A percentile compares a stretch with the other conserved stretches of the same genome.
Evolutionary conservation across 306 rosid genomes (phyloP).

Genomic region (Gillenia trifoliata): DNA sequence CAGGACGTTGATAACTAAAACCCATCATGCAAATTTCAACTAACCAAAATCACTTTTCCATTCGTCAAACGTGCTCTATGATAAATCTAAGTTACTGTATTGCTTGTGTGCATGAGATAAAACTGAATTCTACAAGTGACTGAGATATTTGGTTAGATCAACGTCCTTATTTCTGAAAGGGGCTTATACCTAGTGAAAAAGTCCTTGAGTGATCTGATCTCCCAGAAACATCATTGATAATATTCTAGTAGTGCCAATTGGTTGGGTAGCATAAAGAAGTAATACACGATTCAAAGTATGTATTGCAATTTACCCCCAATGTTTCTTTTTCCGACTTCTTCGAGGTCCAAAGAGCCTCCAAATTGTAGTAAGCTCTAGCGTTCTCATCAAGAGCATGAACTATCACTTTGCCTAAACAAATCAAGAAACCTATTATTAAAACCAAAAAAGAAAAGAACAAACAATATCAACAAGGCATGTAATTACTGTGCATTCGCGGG

Average conservation of each 20-base stretch:
- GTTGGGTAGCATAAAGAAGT: neutral
- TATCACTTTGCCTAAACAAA: conserved; percentile 67
- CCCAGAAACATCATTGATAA: neutral
- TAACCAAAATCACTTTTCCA: neutral
- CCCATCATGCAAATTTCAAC: neutral
- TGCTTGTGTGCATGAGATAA: neutral
- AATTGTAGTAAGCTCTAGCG: conserved; percentile 87
- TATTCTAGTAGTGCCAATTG: neutral
- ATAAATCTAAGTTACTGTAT: neutral
- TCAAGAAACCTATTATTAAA: neutral
- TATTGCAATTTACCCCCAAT: conserved; percentile 36
- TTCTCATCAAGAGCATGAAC: conserved; percentile 95
- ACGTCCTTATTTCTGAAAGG: neutral
- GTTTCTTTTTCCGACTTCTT: conserved; percentile 47
- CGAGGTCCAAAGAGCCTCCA: conserved; percentile 70
- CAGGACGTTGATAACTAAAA: neutral
- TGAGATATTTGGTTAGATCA: neutral
- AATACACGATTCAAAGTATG: neutral
- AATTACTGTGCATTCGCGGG: neutral
- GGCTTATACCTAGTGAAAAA: neutral
- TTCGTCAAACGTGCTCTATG: neutral
- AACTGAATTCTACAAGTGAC: neutral
- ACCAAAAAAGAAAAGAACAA: conserved; percentile 2
- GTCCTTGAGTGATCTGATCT: neutral
- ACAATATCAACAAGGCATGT: neutral